Base-by-base conservation (phyloP, 2,329 filamentous ascomycete species). In the Blastomyces gilchristii region DNA sequence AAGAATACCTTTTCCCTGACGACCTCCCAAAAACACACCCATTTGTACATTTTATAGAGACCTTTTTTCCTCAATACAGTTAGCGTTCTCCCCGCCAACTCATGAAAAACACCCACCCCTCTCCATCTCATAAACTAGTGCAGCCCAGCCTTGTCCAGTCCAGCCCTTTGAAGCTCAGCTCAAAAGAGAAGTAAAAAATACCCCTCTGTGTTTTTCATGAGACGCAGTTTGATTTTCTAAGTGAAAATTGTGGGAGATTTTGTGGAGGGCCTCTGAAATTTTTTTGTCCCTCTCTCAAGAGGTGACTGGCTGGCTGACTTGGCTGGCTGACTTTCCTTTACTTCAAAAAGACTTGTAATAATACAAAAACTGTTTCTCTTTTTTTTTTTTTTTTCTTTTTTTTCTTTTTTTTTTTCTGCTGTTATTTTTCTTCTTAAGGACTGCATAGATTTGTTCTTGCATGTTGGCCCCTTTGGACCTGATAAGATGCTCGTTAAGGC, bases 1-100 rank as follows among this genome's bases (percentile, higher is more conserved):
- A 63, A 37, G 39, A 47, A 31, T 64, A 28, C 25, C 50, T 53
- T 34, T 14, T 45, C 54, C 53, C 50, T 52, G 58, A 63, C 47
- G 37, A 58, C 39, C 41, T 22, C 39, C 50, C 31, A 31, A 53
- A 34, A 31, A 31, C n/a, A 45, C 41, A 25, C 34, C 31, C 41
- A 12, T n/a, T 45, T 58, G 56, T 58, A 58, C 39, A 58, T 43
- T 45, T 45, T 58, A 58, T 58, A 49, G n/a, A 49, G n/a, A 22
- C n/a, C n/a, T 9, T 8, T n/a, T 25, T 25, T 58, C 14, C 22
- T 7, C 7, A 14, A 14, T 47, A 45, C 9, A 25, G 25, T 58
- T 49, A 45, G 37, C 39, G 12, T 47, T 47, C 7, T 43, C 7
- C n/a, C n/a, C 14, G 39, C 6, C 39, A 45, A 49, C n/a, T 14